Conservation (phyloP, 2,329 filamentous ascomycete species). For the Ceratocystis alfenasii region DNA sequence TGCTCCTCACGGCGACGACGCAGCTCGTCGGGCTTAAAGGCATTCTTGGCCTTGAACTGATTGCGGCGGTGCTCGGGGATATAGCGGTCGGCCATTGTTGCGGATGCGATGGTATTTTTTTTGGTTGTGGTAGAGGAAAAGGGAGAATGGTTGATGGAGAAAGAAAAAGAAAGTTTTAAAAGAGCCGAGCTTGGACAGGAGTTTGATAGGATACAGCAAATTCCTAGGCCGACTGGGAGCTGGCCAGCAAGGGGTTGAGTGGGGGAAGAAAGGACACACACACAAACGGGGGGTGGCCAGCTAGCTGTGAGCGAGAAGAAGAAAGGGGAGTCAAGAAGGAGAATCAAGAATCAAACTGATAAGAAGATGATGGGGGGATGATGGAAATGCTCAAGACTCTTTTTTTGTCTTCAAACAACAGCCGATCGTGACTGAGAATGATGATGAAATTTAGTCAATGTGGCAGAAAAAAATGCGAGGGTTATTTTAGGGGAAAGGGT, state of each 20-base stretch:
- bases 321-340: neutral
- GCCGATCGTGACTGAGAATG: conserved; percentile 5
- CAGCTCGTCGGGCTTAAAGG: conserved; percentile 98
- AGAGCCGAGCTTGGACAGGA: conserved; percentile 23
- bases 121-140: conserved; percentile 6
- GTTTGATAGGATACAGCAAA: conserved; percentile 13
- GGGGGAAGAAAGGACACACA: conserved; percentile 11
- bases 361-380: neutral
- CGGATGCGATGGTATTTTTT: conserved; percentile 26
- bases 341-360: conserved; percentile 8
- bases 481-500: conserved; percentile 16
- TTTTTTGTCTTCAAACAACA: neutral
- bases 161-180: conserved; percentile 14
- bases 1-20: conserved; percentile 97
- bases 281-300: conserved; percentile 12
- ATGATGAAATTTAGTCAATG: conserved; percentile 2
- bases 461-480: conserved; percentile 9
- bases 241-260: neutral
- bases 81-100: conserved; percentile 91
- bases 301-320: conserved; percentile 22
- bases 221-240: conserved; percentile 7
- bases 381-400: neutral
- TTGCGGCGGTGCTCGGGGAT: conserved; percentile 98
- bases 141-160: conserved; percentile 22
- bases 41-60: conserved; percentile 98